Evolutionary conservation across 371 early-diverging fungal genomes (phyloP), one percentile per base, ranked within the genome.

Genomic region (Lichtheimia ramosa): DNA sequence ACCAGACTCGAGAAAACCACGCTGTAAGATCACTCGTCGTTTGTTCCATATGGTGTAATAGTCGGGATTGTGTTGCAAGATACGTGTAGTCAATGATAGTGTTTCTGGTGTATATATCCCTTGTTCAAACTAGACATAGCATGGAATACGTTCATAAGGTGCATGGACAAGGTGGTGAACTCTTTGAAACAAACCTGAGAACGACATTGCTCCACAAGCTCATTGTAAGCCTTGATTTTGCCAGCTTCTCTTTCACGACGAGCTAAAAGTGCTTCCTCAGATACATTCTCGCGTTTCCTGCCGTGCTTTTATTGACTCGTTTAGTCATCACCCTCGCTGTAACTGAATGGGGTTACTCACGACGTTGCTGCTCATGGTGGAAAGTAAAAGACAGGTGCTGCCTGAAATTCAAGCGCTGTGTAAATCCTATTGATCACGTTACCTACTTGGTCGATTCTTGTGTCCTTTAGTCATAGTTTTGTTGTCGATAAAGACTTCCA

Each of bases 21-120:
- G 61, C n/a, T 80, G 42, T 7, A 94, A 64, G 6, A 90, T 77
- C 12, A 74, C 67, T 39, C 97, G 86, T 7, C 97, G 88, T 63
- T 82, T 85, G 68, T 96, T 96, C 97, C 97, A 96, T 42, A 90
- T 79, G 0, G 95, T 89, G 68, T 98, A 95, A 58, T 83, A 88
- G 63, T 96, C 98, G 4, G 95, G 92, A 76, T 94, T 95, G 59
- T 77, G 66, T 24, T 79, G 72, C 1, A 96, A 73, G n/a, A 96
- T 75, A 14, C 71, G 66, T 14, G 90, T 87, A 3, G 94, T 96
- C 10, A 84, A 53, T 1, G 62, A 64, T 6, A 95, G 73, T 0
- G 92, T 77, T 0, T 87, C 87, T 3, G 63, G 58, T 28, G 72
- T 78, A 56, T 71, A 73, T 56, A 71, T 58, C 43, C 66, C 58